Evolutionary conservation across 345 rosid species (phyloP).

Genomic region (Heritiera littoralis): DNA sequence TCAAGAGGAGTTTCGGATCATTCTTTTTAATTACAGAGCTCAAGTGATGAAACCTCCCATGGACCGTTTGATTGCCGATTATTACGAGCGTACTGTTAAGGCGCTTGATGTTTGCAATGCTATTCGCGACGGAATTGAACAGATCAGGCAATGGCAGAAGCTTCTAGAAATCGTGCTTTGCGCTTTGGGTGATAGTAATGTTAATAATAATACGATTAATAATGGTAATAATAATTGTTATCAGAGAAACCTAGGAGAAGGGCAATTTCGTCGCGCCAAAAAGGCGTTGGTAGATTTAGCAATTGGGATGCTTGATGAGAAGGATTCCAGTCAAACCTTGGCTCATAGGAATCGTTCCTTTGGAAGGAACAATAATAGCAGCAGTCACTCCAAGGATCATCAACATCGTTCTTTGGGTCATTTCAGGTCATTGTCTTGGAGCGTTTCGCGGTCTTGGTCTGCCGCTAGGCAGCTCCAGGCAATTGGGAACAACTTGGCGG

Average conservation of each 20-base stretch:
- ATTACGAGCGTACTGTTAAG: constrained; percentile 70
- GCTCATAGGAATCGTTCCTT: constrained; percentile 86
- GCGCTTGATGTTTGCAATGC: constrained; percentile 90
- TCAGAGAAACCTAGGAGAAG: constrained; percentile 61
- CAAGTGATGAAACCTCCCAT: constrained; percentile 33
- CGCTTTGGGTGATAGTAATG: constrained; percentile 47
- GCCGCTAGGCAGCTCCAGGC: constrained; percentile 91
- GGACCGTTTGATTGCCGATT: constrained; percentile 57
- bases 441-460: constrained; percentile 96
- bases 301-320: constrained; percentile 82
- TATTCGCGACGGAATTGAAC: constrained; percentile 78
- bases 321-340: constrained; percentile 48
- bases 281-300: constrained; percentile 84
- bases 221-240: constrained; percentile 8
- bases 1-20: constrained; percentile 42
- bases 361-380: constrained; percentile 45
- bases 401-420: constrained; percentile 52
- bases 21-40: constrained; percentile 30
- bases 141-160: constrained; percentile 70
- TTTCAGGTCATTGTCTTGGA: constrained; percentile 90
- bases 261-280: constrained; percentile 85
- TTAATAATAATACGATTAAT: neutral
- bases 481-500: constrained; percentile 56
- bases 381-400: constrained; percentile 33
- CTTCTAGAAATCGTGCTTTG: constrained; percentile 66